Percentiles rank a stretch among this genome's conserved stretches.
phyloP scores from a whole-genome alignment of 148 eudicot species.

The Fagopyrum esculentum region DNA sequence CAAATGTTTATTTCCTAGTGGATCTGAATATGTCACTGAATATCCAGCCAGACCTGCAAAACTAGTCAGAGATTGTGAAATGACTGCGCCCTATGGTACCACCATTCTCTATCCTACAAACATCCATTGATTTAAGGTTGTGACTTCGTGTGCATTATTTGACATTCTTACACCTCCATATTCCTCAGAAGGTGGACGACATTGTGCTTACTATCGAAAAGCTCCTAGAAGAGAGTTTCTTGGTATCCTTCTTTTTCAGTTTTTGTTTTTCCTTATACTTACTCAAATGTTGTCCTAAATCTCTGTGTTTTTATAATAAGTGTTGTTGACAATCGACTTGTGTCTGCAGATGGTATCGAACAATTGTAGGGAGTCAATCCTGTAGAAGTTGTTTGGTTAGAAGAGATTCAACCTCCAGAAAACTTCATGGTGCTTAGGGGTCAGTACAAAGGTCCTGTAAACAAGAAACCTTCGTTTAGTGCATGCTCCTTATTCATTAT shows the following conservation, averaged over 20 bases:
- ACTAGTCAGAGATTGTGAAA: slow-evolving; percentile 64
- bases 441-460: slow-evolving; percentile 37
- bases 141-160: slow-evolving; percentile 86
- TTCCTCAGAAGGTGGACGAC: slow-evolving; percentile 79
- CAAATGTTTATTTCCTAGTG: not conserved
- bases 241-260: slow-evolving; percentile 19
- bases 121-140: slow-evolving; percentile 83
- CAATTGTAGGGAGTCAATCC: slow-evolving; percentile 28
- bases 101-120: slow-evolving; percentile 80
- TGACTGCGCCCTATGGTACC: slow-evolving; percentile 78
- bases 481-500: no score
- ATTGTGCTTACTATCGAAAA: slow-evolving; percentile 58
- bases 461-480: slow-evolving; percentile 21
- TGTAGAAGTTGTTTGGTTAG: slow-evolving; percentile 34
- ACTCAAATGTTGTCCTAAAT: not conserved
- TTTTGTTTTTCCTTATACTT: not conserved
- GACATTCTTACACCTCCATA: slow-evolving; percentile 96
- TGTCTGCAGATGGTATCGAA: slow-evolving; percentile 18
- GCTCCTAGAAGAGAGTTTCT: slow-evolving; percentile 30
- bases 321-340: not conserved
- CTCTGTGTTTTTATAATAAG: not conserved
- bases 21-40: not conserved
- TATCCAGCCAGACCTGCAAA: slow-evolving; percentile 68
- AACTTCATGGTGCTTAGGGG: slow-evolving; percentile 38
- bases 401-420: slow-evolving; percentile 43